Conservation (phyloP, 108 stramenopile genomes). For the Pinguiococcus pyrenoidosus region DNA sequence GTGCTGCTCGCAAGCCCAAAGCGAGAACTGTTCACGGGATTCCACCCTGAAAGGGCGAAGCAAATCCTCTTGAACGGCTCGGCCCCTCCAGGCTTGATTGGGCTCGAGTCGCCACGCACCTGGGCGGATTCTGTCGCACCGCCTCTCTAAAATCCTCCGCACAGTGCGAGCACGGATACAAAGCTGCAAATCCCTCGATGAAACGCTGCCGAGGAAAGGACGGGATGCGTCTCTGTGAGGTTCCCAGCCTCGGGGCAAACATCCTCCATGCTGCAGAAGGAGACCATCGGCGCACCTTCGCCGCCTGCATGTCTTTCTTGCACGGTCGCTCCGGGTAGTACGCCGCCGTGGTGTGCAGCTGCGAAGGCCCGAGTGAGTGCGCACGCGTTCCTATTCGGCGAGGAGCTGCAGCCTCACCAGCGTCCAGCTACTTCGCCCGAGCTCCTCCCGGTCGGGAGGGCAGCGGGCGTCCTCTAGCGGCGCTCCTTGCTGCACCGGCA, state of each 20-base stretch:
- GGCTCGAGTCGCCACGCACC: not conserved
- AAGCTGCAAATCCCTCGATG: slow-evolving; percentile 17
- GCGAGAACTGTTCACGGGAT: slow-evolving; percentile 10
- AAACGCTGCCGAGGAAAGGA: too few relatives aligned
- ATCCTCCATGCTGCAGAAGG: too few relatives aligned
- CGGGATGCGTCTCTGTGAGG: too few relatives aligned
- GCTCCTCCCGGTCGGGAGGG: slow-evolving; percentile 8
- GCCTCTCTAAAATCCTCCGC: slow-evolving; percentile 23
- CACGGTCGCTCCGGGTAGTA: slow-evolving; percentile 40
- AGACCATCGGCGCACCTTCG: too few relatives aligned
- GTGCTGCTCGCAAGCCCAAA: slow-evolving; percentile 35
- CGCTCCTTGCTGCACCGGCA: too few relatives aligned
- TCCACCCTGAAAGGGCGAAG: slow-evolving; percentile 7
- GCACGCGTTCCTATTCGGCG: not conserved
- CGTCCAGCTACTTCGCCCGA: slow-evolving; percentile 10
- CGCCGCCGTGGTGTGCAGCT: slow-evolving; percentile 43
- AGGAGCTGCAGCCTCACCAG: not conserved
- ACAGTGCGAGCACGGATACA: slow-evolving; percentile 45
- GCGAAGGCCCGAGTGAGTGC: not conserved
- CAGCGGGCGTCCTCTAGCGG: too few relatives aligned
- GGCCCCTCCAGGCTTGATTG: not conserved
- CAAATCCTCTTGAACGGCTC: not conserved
- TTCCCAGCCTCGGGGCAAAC: too few relatives aligned
- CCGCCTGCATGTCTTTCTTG: slow-evolving; percentile 14
- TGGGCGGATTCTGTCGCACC: slow-evolving; percentile 25